Evolutionary conservation across 2,329 filamentous ascomycete species (phyloP).

Genomic region (Pseudogymnoascus sp.): DNA sequence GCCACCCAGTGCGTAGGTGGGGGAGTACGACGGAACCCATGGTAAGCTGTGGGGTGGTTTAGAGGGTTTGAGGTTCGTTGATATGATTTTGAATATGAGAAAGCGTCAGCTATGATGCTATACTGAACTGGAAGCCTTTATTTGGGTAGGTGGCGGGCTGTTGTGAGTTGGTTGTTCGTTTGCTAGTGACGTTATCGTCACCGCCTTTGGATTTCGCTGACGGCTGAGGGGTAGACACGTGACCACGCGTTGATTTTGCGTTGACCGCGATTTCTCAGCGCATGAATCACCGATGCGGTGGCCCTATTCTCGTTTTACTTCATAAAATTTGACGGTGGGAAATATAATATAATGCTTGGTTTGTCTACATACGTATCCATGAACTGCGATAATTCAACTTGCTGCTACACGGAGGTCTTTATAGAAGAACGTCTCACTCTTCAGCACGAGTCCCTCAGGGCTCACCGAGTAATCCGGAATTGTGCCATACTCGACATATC

Average conservation of each 20-base stretch:
- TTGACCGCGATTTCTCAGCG: background rate
- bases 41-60: background rate
- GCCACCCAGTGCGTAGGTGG: constrained; percentile 88
- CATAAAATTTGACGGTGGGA: background rate
- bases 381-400: background rate
- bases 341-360: background rate
- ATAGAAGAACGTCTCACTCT: constrained; percentile 51
- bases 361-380: background rate
- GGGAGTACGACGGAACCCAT: constrained; percentile 82
- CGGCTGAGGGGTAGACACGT: background rate
- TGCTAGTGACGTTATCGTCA: background rate
- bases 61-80: background rate
- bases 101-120: background rate
- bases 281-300: background rate
- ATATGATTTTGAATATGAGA: background rate
- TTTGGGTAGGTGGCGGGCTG: background rate
- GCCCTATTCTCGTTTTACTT: background rate
- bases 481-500: constrained; percentile 45
- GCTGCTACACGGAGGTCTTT: constrained; percentile 39
- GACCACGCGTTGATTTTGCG: background rate
- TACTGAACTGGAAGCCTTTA: background rate
- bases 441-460: constrained; percentile 39
- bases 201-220: background rate
- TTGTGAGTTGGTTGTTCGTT: background rate
- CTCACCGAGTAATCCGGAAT: constrained; percentile 48